Evolutionary conservation across 441 rosid genomes (phyloP).

Genomic region (Bruguiera hainesii): DNA sequence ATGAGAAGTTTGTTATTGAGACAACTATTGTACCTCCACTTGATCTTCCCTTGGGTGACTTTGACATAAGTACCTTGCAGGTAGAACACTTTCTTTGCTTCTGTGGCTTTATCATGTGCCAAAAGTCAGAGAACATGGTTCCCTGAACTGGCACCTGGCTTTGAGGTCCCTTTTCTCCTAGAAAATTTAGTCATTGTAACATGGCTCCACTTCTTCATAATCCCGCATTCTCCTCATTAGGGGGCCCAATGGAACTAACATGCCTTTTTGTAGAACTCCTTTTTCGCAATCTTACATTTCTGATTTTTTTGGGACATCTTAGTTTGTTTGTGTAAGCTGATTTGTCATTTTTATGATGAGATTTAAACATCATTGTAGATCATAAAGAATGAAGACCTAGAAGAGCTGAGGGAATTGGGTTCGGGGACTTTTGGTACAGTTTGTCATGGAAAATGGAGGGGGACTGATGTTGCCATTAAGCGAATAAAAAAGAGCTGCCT

Average conservation of each 20-base stretch:
- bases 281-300: too few relatives aligned
- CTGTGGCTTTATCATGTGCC: not conserved
- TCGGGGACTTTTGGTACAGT: constrained; percentile 90
- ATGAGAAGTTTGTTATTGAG: constrained; percentile 47
- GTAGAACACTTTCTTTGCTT: constrained; percentile 31
- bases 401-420: constrained; percentile 80
- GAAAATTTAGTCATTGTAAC: too few relatives aligned
- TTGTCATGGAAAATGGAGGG: constrained; percentile 93
- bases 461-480: constrained; percentile 87
- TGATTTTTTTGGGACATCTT: not conserved
- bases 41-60: constrained; percentile 40
- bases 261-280: too few relatives aligned
- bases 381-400: constrained; percentile 81
- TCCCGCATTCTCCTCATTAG: too few relatives aligned
- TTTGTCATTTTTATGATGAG: constrained; percentile 4
- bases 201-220: too few relatives aligned
- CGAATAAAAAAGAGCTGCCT: constrained; percentile 84
- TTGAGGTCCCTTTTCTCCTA: too few relatives aligned
- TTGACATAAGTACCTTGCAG: constrained; percentile 77
- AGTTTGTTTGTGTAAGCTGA: not conserved
- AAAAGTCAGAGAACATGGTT: not conserved
- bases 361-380: constrained; percentile 31
- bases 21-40: constrained; percentile 37
- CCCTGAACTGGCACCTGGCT: too few relatives aligned
- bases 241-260: too few relatives aligned